These are phyloP conservation scores for Tubosaeta sp. DNA, from an alignment of 768 basidiomycete genomes.

Conservation along the genomic window DNA sequence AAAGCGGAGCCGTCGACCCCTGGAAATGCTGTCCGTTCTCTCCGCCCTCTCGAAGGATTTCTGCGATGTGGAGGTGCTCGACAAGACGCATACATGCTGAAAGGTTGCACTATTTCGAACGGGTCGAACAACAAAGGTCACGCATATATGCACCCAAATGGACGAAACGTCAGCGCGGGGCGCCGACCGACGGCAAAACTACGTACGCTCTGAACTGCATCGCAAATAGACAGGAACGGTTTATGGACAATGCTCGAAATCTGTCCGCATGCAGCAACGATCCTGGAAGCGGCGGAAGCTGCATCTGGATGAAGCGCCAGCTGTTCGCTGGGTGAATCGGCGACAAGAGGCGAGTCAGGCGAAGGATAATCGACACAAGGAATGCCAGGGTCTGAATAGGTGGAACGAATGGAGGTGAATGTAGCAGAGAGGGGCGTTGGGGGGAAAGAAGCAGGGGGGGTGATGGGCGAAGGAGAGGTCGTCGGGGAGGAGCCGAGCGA, in stretches of 20 bases:
- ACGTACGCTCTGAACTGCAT: conserved; percentile 66
- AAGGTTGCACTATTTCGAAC: conserved; percentile 54
- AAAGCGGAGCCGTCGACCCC: neutral
- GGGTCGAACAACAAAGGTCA: neutral
- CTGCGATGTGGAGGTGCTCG: conserved; percentile 66
- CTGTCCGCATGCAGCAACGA: conserved; percentile 69
- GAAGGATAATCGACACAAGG: conserved; percentile 49
- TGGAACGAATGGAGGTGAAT: conserved; percentile 14
- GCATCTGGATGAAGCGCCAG: conserved; percentile 60
- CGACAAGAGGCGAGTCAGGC: conserved; percentile 44
- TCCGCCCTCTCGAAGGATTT: conserved; percentile 66
- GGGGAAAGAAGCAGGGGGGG: conserved; percentile 24
- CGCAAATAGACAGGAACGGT: conserved; percentile 70
- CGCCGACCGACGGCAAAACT: no score
- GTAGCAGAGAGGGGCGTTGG: conserved; percentile 29
- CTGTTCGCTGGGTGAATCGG: conserved; percentile 46
- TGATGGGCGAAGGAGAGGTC: conserved; percentile 17
- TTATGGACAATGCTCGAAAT: conserved; percentile 59
- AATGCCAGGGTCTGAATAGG: neutral
- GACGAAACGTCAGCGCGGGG: conserved; percentile 1
- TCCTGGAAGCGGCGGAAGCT: conserved; percentile 54
- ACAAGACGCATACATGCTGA: conserved; percentile 71
- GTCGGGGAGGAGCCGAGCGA: conserved; percentile 30
- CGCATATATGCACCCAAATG: conserved; percentile 14
- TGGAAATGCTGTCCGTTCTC: conserved; percentile 31